phyloP scores from a whole-genome alignment of 2,329 filamentous ascomycete species.

The Stenocarpella maydis region DNA sequence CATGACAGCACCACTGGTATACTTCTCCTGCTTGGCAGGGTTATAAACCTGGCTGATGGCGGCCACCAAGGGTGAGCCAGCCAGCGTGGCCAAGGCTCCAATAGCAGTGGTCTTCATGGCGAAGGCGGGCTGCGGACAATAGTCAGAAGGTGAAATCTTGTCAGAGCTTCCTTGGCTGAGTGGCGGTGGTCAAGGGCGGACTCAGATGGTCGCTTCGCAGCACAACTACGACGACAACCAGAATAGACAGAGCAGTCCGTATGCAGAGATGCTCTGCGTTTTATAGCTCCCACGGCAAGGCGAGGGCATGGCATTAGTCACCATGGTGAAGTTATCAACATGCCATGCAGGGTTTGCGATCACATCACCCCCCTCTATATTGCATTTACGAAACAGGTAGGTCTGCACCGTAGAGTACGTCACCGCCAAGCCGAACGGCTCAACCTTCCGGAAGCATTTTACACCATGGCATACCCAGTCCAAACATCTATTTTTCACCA shows the following conservation, averaged over 20 bases:
- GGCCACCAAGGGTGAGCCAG: constrained; percentile 22
- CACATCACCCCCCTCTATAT: constrained; percentile 3
- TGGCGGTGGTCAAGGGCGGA: background rate
- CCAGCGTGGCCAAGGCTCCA: constrained; percentile 20
- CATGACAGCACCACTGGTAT: constrained; percentile 30
- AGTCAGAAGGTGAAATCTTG: background rate
- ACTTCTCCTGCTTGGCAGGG: constrained; percentile 29
- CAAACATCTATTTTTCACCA: too few species aligned
- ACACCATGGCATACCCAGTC: too few species aligned
- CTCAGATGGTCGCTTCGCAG: constrained; percentile 20
- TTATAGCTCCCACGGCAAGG: constrained; percentile 1
- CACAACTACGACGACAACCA: background rate
- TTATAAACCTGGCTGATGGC: constrained; percentile 26
- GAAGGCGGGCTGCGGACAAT: background rate
- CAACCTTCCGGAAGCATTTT: too few species aligned
- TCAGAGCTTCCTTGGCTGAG: constrained; percentile 2
- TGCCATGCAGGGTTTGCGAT: constrained; percentile 15
- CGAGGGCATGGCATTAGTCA: constrained; percentile 1
- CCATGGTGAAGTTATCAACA: constrained; percentile 13
- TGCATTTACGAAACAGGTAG: constrained; percentile 25
- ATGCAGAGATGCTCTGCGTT: background rate
- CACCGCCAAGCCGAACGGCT: too few species aligned
- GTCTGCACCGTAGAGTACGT: constrained; percentile 17
- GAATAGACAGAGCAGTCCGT: background rate
- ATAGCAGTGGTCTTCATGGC: constrained; percentile 22